Percentiles rank a stretch among this genome's conserved stretches.
Conservation (phyloP, 345 rosid genomes). For the Trapa incisa region DNA sequence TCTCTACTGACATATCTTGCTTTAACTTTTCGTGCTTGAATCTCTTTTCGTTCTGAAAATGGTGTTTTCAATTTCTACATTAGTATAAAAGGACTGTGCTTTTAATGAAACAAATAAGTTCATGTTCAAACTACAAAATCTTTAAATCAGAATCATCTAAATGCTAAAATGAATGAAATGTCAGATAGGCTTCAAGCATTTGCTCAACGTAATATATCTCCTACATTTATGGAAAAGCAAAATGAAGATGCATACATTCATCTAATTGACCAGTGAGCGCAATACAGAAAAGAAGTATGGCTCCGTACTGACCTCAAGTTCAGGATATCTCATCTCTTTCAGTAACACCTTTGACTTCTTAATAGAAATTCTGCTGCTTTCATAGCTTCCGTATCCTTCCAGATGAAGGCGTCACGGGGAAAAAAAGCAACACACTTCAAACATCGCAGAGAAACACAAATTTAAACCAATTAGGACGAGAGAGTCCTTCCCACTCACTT, state of each 20-base stretch:
- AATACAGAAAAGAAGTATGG: background rate
- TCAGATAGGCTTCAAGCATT: background rate
- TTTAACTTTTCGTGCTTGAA: background rate
- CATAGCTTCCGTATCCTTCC: conserved; percentile 10
- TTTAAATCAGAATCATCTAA: no score
- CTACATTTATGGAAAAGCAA: background rate
- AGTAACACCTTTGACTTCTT: conserved; percentile 37
- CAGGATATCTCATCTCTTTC: conserved; percentile 58
- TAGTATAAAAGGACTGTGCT: background rate
- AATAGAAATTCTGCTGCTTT: conserved; percentile 7
- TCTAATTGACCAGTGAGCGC: background rate
- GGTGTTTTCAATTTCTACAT: background rate
- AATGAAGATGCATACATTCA: background rate
- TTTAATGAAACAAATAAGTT: background rate
- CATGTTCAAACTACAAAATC: background rate
- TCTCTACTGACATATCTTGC: background rate
- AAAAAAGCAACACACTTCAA: background rate
- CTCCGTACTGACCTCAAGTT: conserved; percentile 42
- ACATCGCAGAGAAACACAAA: background rate
- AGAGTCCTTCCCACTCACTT: background rate
- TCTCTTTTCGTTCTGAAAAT: background rate
- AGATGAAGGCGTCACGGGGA: background rate
- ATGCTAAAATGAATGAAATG: no score
- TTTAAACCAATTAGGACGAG: background rate
- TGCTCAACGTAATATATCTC: background rate